A percentile compares a stretch with the other conserved stretches of the same genome.
phyloP scores from a whole-genome alignment of 495 filamentous ascomycete species.

The Podospora anserina region DNA sequence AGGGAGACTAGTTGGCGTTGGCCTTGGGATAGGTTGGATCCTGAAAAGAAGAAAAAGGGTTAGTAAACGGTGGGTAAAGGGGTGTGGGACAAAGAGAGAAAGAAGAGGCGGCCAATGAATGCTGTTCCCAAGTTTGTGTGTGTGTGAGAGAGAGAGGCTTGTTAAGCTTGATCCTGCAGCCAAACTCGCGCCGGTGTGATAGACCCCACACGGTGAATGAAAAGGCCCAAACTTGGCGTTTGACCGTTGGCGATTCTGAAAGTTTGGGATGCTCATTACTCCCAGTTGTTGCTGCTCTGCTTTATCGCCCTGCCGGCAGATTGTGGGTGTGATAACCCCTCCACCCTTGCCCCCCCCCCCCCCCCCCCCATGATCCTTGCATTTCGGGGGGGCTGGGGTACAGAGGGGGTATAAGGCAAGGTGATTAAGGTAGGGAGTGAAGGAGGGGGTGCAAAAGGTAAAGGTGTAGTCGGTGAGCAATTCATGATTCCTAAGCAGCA shows the following conservation, averaged over 20 bases:
- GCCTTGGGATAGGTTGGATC: constrained; percentile 79
- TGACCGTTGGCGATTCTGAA: background rate
- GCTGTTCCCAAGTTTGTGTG: background rate
- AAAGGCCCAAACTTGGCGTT: background rate
- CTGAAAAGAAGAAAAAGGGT: constrained; percentile 24
- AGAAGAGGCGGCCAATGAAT: background rate
- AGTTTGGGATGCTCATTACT: background rate
- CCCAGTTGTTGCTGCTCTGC: background rate
- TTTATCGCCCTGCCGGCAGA: background rate
- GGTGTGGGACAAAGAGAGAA: background rate
- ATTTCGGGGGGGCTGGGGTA: background rate
- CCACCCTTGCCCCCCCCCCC: no score
- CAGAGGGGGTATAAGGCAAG: background rate
- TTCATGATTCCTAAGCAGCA: background rate
- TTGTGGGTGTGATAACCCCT: background rate
- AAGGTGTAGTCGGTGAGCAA: constrained; percentile 5
- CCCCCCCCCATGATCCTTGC: background rate
- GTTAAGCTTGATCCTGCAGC: background rate
- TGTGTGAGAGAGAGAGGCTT: background rate
- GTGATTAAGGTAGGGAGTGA: background rate
- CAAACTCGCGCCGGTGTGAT: background rate
- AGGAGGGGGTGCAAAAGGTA: background rate
- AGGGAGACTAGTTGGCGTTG: constrained; percentile 91
- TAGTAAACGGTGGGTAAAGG: constrained; percentile 6
- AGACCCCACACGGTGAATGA: background rate